Evolutionary conservation across 116 monocot species (phyloP).

Genomic region (Trichopus zeylanicus): DNA sequence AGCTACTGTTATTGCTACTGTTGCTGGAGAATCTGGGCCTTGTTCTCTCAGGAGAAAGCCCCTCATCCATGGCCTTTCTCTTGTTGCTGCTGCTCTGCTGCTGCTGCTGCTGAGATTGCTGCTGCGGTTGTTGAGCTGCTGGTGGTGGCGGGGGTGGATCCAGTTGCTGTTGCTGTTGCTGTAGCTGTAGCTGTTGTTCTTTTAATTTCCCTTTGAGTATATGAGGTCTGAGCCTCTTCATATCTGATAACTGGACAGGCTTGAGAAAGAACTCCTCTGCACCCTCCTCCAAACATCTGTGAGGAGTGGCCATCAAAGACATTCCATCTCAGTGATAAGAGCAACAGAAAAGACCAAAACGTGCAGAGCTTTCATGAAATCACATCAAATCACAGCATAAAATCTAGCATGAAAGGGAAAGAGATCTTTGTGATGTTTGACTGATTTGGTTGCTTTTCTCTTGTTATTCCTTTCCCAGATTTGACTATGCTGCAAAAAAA

Average conservation of each 20-base stretch:
- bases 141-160: no score
- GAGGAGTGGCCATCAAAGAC: not conserved
- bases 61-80: conserved; percentile 24
- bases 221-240: conserved; percentile 52
- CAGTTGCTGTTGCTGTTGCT: conserved; percentile 9
- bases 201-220: conserved; percentile 40
- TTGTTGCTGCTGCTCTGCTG: conserved; percentile 13
- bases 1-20: not conserved
- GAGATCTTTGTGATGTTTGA: conserved; percentile 10
- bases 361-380: not conserved
- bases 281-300: conserved; percentile 69
- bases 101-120: conserved; percentile 8
- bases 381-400: conserved; percentile 12
- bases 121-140: no score
- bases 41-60: conserved; percentile 13
- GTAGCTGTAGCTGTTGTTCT: conserved; percentile 9
- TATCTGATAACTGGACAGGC: conserved; percentile 56
- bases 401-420: conserved; percentile 13
- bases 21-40: conserved; percentile 17
- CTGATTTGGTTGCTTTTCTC: no score
- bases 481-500: not conserved
- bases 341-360: no score
- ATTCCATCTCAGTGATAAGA: not conserved
- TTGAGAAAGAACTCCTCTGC: conserved; percentile 80
- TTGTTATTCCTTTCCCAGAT: not conserved